Evolutionary conservation across 23 red algal species (phyloP), one percentile per base, ranked within the genome.

Genomic region (Agarophyton chilense): DNA sequence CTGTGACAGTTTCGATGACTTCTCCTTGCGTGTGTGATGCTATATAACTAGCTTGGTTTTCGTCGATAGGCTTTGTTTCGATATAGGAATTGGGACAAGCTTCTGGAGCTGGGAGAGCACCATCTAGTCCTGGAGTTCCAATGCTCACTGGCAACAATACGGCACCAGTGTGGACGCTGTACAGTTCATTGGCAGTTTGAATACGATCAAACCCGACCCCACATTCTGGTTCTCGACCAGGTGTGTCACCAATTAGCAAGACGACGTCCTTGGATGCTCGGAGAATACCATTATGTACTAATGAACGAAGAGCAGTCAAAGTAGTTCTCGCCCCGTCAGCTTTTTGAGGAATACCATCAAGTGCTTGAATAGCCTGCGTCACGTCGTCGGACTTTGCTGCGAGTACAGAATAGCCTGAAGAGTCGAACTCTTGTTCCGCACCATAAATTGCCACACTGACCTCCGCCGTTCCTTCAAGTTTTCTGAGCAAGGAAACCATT

Each of bases 371-470:
- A 34, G 61, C 61, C 14, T 1, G 61, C 3, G 26, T 38, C 2
- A 66, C 25, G 24, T 66, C 26, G 24, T 66, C 61, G 16, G 61
- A 35, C 16, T 12, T 26, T 32, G 61, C 8, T 3, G 29, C 34
- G 2, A 66, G 61, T 2, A 66, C 12, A 6, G 61, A 66, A 38
- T 35, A 38, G 14, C 61, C 61, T 32, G 29, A 35, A 32, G 26
- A 32, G 16, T 66, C 61, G 33, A 35, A 66, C 26, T 32, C 26
- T 38, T 66, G 29, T 24, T 66, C 61, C 26, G 29, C 4, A 32
- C 61, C 61, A 38, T 66, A 66, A 2, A 66, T 38, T 35, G 61
- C 61, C 26, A 66, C 61, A 66, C 61, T 38, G 33, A 66, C 61
- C 61, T 66, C 33, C 4, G 61, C 61, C 14, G 2, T 33, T 34